These are phyloP conservation scores for Corinectria fuckeliana DNA, from an alignment of 2,329 filamentous ascomycete genomes.

Conservation along the genomic window DNA sequence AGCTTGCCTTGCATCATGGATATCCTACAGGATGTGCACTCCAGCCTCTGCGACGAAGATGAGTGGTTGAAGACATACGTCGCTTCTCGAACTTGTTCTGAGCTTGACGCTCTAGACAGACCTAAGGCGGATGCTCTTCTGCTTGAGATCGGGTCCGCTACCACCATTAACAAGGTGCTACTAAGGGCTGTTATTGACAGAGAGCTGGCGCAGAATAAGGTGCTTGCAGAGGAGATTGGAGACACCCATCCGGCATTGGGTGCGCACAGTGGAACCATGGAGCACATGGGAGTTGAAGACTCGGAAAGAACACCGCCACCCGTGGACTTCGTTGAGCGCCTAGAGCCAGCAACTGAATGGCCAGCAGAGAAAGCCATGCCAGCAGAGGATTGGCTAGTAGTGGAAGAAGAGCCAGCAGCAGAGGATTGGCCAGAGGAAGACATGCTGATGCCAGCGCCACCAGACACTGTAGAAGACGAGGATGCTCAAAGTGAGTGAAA, in stretches of 20 bases:
- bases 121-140: neutral
- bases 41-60: neutral
- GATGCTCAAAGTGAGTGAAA: too few species aligned
- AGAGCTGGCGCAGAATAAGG: neutral
- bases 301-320: neutral
- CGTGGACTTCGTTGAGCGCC: neutral
- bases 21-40: neutral
- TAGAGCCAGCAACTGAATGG: too few species aligned
- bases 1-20: neutral
- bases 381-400: too few species aligned
- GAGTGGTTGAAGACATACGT: neutral
- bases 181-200: neutral
- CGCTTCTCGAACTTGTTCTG: neutral
- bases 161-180: neutral
- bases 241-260: neutral
- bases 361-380: too few species aligned
- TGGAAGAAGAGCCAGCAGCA: too few species aligned
- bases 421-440: neutral
- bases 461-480: too few species aligned
- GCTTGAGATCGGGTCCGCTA: neutral
- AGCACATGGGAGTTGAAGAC: neutral
- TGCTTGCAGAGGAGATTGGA: neutral
- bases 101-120: neutral
- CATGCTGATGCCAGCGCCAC: too few species aligned
- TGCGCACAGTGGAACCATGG: neutral